Base-by-base conservation (phyloP, 352 stramenopile genomes). In the Phytophthora sansomeana region DNA sequence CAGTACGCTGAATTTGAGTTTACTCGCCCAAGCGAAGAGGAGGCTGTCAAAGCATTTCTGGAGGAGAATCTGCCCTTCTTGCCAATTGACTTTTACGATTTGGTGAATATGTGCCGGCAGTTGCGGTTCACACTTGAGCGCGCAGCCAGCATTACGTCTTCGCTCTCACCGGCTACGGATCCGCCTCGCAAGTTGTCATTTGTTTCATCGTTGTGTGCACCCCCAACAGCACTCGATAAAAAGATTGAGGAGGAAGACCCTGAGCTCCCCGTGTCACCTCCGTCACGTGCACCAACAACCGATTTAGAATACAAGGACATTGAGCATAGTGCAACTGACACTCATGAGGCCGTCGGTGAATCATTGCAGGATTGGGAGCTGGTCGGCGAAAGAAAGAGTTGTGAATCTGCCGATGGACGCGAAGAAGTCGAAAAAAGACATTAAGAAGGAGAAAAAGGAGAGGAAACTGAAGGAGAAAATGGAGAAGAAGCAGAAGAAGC, bases 1-100 rank as follows among this genome's bases (percentile, higher is more conserved):
- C 58, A 67, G 36, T 72, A 81, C n/a, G 28, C 72, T 1, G 85
- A 91, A 65, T 70, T 72, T 36, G 70, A 84, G 54, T 93, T 85
- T 29, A 72, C 50, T n/a, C 65, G 75, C 5, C 30, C 57, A 26
- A 92, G 84, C 43, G 86, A 95, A 52, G 62, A 85, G 16, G 59
- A 86, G 29, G 78, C 86, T 1, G 75, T 91, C 19, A 76, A 72
- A 32, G 56, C 49, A 3, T 91, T 89, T 38, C 35, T 95, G 41
- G 56, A 59, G 17, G 74, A 90, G 21, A 70, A 89, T 53, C 54
- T 93, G 28, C 81, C 86, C 46, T 93, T 95, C 44, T 65, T 95
- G 51, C 84, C 86, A 2, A 65, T 89, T n/a, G 84, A 90, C 56
- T 95, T 95, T 47, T 91, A 92, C 39, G 81, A 90, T 19, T 72